Percentiles rank a stretch among this genome's conserved stretches.
phyloP scores from a whole-genome alignment of 331 rosid genomes.

The Rosa hybrid region DNA sequence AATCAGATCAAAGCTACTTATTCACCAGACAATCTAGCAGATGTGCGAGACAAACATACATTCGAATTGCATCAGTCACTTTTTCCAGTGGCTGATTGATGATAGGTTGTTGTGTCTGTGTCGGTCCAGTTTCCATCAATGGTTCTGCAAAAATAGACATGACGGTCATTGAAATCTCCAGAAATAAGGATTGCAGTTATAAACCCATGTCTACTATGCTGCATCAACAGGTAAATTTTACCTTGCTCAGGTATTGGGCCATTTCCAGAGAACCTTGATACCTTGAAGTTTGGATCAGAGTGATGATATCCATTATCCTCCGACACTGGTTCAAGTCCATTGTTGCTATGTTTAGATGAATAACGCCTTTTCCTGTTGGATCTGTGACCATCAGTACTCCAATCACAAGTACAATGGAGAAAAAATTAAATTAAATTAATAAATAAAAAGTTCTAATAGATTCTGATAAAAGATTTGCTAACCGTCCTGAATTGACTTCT shows the following conservation, averaged over 20 bases:
- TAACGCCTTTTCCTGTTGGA: conserved; percentile 47
- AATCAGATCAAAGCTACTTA: neutral
- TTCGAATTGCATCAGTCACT: conserved; percentile 61
- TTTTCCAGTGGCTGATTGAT: conserved; percentile 46
- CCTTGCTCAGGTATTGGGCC: conserved; percentile 65
- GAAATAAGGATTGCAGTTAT: neutral
- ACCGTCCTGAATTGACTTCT: conserved; percentile 56
- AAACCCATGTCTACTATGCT: neutral
- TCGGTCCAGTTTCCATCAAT: conserved; percentile 71
- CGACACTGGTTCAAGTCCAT: conserved; percentile 61
- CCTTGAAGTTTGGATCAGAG: conserved; percentile 46
- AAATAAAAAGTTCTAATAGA: neutral
- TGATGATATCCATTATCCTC: conserved; percentile 44
- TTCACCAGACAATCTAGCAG: neutral
- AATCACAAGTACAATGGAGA: conserved; percentile 19
- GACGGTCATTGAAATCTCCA: conserved; percentile 4
- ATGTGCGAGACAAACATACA: conserved; percentile 31
- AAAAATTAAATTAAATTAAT: neutral
- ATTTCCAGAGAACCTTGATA: conserved; percentile 46
- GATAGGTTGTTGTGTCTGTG: conserved; percentile 60
- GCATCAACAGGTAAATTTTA: conserved; percentile 23
- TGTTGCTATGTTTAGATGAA: conserved; percentile 55
- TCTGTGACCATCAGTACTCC: conserved; percentile 36
- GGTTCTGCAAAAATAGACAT: conserved; percentile 55
- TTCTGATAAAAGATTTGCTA: neutral